These are phyloP conservation scores for Solanum rostratum DNA, from an alignment of 257 asterid genomes.

Conservation along the genomic window DNA sequence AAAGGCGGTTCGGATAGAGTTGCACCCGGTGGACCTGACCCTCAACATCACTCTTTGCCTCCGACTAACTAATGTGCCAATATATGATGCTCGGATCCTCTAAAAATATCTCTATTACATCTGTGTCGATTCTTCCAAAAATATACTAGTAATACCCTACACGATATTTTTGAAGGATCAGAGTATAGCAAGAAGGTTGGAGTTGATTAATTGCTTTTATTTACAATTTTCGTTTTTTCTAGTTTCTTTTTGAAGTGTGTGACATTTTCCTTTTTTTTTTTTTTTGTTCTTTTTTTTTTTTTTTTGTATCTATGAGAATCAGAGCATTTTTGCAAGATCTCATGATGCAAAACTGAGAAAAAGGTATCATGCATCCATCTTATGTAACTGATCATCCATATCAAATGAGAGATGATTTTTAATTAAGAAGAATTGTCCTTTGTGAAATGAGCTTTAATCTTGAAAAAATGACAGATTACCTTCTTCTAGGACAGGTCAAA, in stretches of 20 bases:
- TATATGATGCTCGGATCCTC: neutral
- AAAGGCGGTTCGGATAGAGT: slow-evolving; percentile 3
- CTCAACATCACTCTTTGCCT: slow-evolving; percentile 24
- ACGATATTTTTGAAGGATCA: neutral
- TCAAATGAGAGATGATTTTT: neutral
- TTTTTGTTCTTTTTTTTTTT: neutral
- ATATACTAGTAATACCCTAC: neutral
- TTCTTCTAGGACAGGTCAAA: neutral
- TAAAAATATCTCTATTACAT: neutral
- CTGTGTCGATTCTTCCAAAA: neutral
- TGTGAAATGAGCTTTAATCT: neutral
- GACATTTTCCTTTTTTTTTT: neutral
- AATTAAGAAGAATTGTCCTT: neutral
- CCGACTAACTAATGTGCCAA: neutral
- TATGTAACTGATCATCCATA: neutral
- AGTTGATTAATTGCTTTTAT: neutral
- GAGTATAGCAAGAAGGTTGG: neutral
- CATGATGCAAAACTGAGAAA: neutral
- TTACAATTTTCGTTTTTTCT: neutral
- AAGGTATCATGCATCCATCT: neutral
- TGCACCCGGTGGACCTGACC: slow-evolving; percentile 39
- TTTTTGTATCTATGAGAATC: neutral
- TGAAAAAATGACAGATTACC: neutral
- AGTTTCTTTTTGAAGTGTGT: neutral
- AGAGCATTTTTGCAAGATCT: neutral